Base-by-base conservation (phyloP, 805 yeast genomes). In the Starmerella powellii region DNA sequence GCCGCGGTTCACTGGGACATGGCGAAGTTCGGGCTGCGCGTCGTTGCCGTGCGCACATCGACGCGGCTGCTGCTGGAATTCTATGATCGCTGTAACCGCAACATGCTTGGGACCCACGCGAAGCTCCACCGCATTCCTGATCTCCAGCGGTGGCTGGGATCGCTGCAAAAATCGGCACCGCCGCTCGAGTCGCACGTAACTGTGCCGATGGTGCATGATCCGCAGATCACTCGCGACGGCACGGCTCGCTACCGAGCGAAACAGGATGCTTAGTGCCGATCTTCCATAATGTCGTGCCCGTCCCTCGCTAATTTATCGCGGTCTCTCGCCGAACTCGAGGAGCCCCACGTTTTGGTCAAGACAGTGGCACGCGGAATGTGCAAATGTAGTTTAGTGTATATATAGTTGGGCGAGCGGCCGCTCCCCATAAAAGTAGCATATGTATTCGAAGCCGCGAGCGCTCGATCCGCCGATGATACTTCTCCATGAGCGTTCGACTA, bases 141-240 rank as follows among this genome's bases (percentile, higher is more conserved):
- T 21, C 31, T 37, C 4, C 8, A 12, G 10, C 16, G 26, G 18
- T 38, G 41, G 44, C 38, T 44, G 21, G 13, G 11, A 6, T 18
- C 38, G 4, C 33, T 44, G 18, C 32, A 39, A 19, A 17, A 16
- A 2, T 5, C 27, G 3, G 30, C 24, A 10, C 46, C 32, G 11
- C 13, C 16, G 2, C 26, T 33, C 19, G 35, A 24, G 16, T 8
- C 33, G 2, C 20, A 16, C 4, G 35, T 18, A 2, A 6, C 24
- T 21, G 13, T 30, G 18, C 45, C 42, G 12, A 8, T 20, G 10
- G 20, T 35, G 17, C 41, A 44, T 13, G 65, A 53, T 16, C 49
- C 50, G 32, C 56, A 47, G n/a, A 63, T 62, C 3, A 66, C 70
- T 1, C 49, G 47, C 4, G 38, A 44, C 13, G 63, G 63, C 20